Evolutionary conservation across 352 stramenopile species (phyloP).

Genomic region (Phytophthora pini): DNA sequence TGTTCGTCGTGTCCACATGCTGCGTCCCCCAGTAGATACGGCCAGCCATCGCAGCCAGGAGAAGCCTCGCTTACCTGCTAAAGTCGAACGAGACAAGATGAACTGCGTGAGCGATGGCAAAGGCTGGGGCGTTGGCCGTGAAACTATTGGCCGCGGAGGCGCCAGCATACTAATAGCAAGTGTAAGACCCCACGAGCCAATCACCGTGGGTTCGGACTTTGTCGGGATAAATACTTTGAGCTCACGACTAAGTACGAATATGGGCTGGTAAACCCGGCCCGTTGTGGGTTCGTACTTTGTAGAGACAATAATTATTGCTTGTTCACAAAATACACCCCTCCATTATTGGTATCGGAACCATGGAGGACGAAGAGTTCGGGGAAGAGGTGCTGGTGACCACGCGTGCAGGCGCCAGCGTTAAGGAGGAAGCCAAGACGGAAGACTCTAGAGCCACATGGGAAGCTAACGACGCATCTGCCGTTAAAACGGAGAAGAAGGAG

Average conservation of each 20-base stretch:
- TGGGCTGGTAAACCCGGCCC: conserved; percentile 7
- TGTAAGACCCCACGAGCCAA: conserved; percentile 35
- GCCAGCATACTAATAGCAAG: conserved; percentile 75
- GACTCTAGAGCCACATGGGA: conserved; percentile 40
- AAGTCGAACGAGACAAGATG: conserved; percentile 84
- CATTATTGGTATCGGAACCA: conserved; percentile 7
- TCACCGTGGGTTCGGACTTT: conserved; percentile 25
- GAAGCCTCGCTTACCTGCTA: conserved; percentile 58
- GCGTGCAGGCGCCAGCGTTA: conserved; percentile 15
- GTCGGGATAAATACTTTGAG: neutral
- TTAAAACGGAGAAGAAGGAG: conserved; percentile 30
- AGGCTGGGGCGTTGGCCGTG: conserved; percentile 22
- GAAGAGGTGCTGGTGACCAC: conserved; percentile 76
- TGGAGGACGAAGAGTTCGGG: conserved; percentile 83
- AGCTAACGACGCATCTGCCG: neutral
- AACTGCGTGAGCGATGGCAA: conserved; percentile 54
- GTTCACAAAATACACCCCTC: conserved; percentile 8
- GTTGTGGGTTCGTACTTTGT: conserved; percentile 4
- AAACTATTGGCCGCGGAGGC: conserved; percentile 88
- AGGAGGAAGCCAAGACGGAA: conserved; percentile 40
- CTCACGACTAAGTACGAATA: conserved; percentile 10
- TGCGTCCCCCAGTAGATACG: neutral
- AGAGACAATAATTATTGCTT: neutral
- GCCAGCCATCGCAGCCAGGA: conserved; percentile 1
- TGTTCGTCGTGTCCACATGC: conserved; percentile 6